Evolutionary conservation across 2,329 filamentous ascomycete species (phyloP).

Genomic region (Xylaria sp.): DNA sequence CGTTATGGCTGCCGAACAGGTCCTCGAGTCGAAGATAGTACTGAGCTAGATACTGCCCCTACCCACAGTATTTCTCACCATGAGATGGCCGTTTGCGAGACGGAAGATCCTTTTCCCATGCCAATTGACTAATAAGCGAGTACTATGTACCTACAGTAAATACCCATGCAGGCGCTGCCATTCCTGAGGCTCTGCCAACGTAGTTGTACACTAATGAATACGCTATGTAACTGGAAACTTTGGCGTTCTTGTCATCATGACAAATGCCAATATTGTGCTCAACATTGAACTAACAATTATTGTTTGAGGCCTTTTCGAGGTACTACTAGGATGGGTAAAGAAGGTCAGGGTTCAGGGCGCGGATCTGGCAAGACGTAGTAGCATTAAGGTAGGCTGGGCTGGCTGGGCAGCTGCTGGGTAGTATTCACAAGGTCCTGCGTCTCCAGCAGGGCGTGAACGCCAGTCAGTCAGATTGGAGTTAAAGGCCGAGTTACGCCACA

Average conservation of each 20-base stretch:
- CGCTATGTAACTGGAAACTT: not conserved
- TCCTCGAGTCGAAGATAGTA: not conserved
- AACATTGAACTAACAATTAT: not conserved
- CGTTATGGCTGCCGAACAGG: not conserved
- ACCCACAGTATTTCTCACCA: not conserved
- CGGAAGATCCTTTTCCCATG: conserved; percentile 17
- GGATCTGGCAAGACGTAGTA: not conserved
- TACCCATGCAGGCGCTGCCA: not conserved
- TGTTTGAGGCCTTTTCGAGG: not conserved
- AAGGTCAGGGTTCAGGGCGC: not conserved
- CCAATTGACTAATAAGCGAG: not conserved
- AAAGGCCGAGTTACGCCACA: not conserved
- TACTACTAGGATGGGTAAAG: not conserved
- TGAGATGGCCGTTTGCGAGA: conserved; percentile 1
- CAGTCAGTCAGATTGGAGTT: not conserved
- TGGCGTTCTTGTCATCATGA: not conserved
- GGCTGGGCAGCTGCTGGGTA: too few species aligned
- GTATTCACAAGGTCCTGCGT: too few species aligned
- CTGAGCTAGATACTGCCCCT: not conserved
- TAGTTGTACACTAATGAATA: not conserved
- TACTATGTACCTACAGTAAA: too few species aligned
- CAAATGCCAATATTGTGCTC: not conserved
- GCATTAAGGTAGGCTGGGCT: not conserved
- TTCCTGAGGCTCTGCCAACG: conserved; percentile 23
- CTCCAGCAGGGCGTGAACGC: too few species aligned